Percentiles rank a stretch among this genome's conserved stretches.
Evolutionary conservation across 495 filamentous ascomycete genomes (phyloP).

Genomic region (Aspergillus cristatus): DNA sequence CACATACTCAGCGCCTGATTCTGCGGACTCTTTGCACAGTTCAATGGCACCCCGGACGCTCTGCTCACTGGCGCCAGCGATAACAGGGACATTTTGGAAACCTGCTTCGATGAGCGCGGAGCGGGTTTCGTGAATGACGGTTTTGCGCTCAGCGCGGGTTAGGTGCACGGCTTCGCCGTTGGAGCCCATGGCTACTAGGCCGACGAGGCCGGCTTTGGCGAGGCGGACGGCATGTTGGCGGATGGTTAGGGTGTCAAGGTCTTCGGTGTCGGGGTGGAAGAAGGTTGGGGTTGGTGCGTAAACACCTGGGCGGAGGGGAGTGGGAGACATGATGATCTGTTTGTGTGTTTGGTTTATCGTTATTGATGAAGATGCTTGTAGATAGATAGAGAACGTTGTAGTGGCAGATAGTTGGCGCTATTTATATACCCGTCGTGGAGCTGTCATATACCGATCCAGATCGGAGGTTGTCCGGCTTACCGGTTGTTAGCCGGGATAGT

Average conservation of each 20-base stretch:
- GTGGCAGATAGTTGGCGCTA: too few relatives aligned
- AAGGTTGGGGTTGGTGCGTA: constrained; percentile 90
- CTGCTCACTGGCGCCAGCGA: constrained; percentile 71
- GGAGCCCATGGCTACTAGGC: constrained; percentile 81
- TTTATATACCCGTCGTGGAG: too few relatives aligned
- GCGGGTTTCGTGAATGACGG: constrained; percentile 72
- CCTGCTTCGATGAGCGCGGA: constrained; percentile 74
- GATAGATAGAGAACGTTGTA: too few relatives aligned
- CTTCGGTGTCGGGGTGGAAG: constrained; percentile 72
- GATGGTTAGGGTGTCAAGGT: constrained; percentile 71
- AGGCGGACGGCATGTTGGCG: constrained; percentile 72
- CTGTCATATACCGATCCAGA: too few relatives aligned
- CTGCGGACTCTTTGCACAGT: constrained; percentile 57
- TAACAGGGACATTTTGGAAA: constrained; percentile 66
- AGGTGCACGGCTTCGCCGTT: constrained; percentile 86
- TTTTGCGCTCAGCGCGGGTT: constrained; percentile 61
- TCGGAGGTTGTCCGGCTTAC: too few relatives aligned
- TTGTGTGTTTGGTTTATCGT: too few relatives aligned
- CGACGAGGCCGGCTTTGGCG: constrained; percentile 71
- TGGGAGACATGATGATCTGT: constrained; percentile 25
- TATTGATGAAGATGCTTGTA: too few relatives aligned
- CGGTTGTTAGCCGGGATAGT: too few relatives aligned
- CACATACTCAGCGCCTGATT: constrained; percentile 67
- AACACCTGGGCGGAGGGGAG: constrained; percentile 72
- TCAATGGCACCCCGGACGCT: constrained; percentile 69